Conservation (phyloP, 1,284 basidiomycete genomes). For the Puccinia triticina region DNA sequence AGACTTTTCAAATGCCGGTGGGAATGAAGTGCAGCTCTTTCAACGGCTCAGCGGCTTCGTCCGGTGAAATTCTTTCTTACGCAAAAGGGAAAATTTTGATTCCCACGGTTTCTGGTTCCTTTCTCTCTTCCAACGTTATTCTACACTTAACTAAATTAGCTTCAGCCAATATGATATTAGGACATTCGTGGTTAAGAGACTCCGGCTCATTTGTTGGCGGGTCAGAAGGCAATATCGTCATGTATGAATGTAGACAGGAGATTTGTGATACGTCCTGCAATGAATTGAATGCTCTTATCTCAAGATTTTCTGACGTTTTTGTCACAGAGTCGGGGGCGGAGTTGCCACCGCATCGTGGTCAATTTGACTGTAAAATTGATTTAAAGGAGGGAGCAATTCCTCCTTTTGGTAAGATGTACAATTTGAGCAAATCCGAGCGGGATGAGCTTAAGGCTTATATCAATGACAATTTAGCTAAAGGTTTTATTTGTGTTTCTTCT, state of each 20-base stretch:
- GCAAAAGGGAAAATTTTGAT: no score
- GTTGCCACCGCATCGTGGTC: not conserved
- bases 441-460: not conserved
- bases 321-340: not conserved
- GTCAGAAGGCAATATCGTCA: not conserved
- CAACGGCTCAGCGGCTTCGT: not conserved
- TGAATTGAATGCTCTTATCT: no score
- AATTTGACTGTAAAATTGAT: no score
- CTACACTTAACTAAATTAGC: not conserved
- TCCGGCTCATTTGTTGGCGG: not conserved
- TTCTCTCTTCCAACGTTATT: not conserved
- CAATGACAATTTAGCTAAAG: not conserved
- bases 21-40: not conserved
- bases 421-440: not conserved
- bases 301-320: constrained; percentile 2
- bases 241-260: no score
- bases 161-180: constrained; percentile 14
- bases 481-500: constrained; percentile 28
- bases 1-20: not conserved
- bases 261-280: no score
- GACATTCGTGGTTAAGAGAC: no score
- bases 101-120: no score
- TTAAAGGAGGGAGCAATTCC: not conserved
- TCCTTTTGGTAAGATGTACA: no score
- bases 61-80: constrained; percentile 5